Conservation (phyloP, 2,329 filamentous ascomycete species). For the Arthroderma sp. region DNA sequence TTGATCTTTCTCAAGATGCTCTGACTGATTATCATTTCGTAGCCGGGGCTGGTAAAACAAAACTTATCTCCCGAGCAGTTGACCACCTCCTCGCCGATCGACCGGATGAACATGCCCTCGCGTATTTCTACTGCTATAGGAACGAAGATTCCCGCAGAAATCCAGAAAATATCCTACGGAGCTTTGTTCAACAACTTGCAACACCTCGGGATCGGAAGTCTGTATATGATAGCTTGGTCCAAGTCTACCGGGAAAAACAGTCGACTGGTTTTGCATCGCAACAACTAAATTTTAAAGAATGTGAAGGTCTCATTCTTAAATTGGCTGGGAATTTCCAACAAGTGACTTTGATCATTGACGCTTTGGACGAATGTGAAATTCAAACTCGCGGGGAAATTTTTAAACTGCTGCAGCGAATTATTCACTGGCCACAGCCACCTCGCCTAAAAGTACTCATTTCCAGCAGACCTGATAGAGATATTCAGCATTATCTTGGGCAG, state of each 20-base stretch:
- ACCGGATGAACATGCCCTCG: slow-evolving; percentile 1
- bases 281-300: slow-evolving; percentile 3
- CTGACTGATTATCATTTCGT: neutral
- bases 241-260: slow-evolving; percentile 4
- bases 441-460: slow-evolving; percentile 9
- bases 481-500: slow-evolving; percentile 3
- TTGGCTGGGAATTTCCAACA: slow-evolving; percentile 1
- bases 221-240: slow-evolving; percentile 1
- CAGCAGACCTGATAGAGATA: slow-evolving; percentile 8
- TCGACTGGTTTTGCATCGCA: slow-evolving; percentile 1
- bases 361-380: slow-evolving; percentile 8
- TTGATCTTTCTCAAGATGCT: neutral
- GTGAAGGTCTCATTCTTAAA: slow-evolving; percentile 3
- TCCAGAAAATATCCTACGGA: slow-evolving; percentile 5
- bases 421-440: neutral
- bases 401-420: slow-evolving; percentile 1
- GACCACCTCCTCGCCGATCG: neutral
- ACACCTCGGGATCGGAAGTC: neutral
- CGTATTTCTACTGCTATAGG: slow-evolving; percentile 10
- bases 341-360: slow-evolving; percentile 7
- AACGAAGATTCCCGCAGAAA: slow-evolving; percentile 7
- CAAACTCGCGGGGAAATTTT: slow-evolving; percentile 2
- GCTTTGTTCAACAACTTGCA: slow-evolving; percentile 9
- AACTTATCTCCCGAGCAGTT: slow-evolving; percentile 8
- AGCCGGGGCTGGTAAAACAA: slow-evolving; percentile 11